phyloP scores from a whole-genome alignment of 805 yeast species.

The Lipomyces yamanashiensis region DNA sequence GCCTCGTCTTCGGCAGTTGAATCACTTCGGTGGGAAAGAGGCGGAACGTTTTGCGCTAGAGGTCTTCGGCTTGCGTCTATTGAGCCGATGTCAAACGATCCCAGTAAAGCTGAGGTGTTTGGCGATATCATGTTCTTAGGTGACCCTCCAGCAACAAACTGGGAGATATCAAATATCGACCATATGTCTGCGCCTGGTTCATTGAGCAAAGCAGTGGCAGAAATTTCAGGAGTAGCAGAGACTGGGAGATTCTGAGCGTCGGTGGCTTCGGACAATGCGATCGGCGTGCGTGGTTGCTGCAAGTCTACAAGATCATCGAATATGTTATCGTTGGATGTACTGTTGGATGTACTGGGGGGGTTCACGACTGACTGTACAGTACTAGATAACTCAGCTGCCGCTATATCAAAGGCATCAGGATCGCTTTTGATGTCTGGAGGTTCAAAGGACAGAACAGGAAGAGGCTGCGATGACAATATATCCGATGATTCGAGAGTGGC shows the following conservation, averaged over 20 bases:
- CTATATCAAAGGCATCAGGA: too few relatives aligned
- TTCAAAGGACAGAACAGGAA: too few relatives aligned
- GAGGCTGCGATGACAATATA: too few relatives aligned
- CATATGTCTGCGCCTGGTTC: constrained; percentile 3
- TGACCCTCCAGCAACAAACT: neutral
- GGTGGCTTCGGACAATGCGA: too few relatives aligned
- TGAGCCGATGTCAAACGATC: neutral
- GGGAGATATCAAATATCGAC: constrained; percentile 6
- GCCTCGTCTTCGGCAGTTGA: constrained; percentile 17
- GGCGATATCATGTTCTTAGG: constrained; percentile 4
- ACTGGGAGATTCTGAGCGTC: neutral
- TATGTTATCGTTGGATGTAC: too few relatives aligned
- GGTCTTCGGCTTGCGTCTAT: neutral
- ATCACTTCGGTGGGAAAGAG: constrained; percentile 7
- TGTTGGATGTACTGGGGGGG: too few relatives aligned
- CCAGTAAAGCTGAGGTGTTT: constrained; percentile 1
- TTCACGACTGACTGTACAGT: too few relatives aligned
- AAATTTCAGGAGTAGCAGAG: neutral
- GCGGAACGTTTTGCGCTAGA: neutral
- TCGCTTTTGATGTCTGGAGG: too few relatives aligned
- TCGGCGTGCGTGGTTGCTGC: too few relatives aligned
- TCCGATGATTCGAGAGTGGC: too few relatives aligned
- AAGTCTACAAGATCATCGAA: too few relatives aligned
- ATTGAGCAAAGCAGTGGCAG: neutral
- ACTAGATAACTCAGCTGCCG: too few relatives aligned